Conservation (phyloP, 257 asterid species). For the Sherardia arvensis region DNA sequence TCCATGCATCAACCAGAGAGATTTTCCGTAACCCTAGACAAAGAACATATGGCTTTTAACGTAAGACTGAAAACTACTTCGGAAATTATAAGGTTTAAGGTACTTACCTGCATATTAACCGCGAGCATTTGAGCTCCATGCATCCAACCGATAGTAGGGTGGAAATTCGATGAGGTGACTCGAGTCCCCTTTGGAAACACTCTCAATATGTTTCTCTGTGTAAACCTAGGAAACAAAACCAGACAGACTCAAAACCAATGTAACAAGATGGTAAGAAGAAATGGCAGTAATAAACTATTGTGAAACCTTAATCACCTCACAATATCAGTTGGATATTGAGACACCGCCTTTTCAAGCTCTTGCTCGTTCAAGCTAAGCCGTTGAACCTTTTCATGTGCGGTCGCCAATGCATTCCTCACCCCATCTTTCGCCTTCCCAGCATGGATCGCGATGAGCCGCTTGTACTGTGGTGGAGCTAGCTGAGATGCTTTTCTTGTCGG, state of each 20-base stretch:
- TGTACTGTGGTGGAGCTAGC: conserved; percentile 39
- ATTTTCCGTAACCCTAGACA: conserved; percentile 76
- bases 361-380: conserved; percentile 81
- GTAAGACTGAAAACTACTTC: neutral
- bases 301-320: conserved; percentile 14
- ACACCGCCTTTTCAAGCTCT: conserved; percentile 58
- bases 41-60: neutral
- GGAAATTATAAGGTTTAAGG: too few species aligned
- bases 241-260: neutral
- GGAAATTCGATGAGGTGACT: conserved; percentile 77
- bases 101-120: conserved; percentile 82
- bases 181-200: conserved; percentile 82
- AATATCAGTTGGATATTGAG: conserved; percentile 21
- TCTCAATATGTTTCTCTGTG: conserved; percentile 69
- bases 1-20: conserved; percentile 98
- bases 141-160: conserved; percentile 70
- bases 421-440: conserved; percentile 74
- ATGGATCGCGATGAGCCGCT: conserved; percentile 64
- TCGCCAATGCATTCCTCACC: conserved; percentile 44
- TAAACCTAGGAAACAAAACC: conserved; percentile 40
- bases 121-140: conserved; percentile 99
- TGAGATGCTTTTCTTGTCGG: conserved; percentile 24
- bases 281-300: neutral
- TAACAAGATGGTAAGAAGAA: conserved; percentile 2
- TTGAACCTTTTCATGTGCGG: conserved; percentile 38